Evolutionary conservation across 495 filamentous ascomycete genomes (phyloP).

Genomic region (Penicillium daleae): DNA sequence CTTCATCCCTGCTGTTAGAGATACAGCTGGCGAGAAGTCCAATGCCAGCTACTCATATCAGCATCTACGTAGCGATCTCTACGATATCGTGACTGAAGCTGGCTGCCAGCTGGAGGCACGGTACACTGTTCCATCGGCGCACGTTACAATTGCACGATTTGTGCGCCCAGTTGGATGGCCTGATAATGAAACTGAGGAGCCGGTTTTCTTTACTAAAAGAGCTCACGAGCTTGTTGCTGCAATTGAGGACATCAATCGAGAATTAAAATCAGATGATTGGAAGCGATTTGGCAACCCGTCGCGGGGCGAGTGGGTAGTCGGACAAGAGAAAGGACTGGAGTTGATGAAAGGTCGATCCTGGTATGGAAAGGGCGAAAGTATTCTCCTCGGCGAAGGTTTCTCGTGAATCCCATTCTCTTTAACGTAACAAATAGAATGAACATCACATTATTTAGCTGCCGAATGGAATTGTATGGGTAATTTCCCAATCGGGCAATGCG

Average conservation of each 20-base stretch:
- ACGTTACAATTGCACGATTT: slow-evolving; percentile 86
- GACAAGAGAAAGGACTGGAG: slow-evolving; percentile 75
- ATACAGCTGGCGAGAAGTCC: slow-evolving; percentile 37
- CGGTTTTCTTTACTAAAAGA: slow-evolving; percentile 40
- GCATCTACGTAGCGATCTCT: slow-evolving; percentile 82
- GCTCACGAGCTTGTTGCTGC: slow-evolving; percentile 61
- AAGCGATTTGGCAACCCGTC: slow-evolving; percentile 51
- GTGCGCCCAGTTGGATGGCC: slow-evolving; percentile 58
- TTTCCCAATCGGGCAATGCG: slow-evolving; percentile 21
- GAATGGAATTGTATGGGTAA: not conserved
- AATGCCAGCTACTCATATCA: slow-evolving; percentile 80
- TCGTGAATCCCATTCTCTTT: not conserved
- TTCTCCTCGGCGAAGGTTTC: slow-evolving; percentile 63
- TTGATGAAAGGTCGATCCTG: slow-evolving; percentile 71
- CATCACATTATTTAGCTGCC: not conserved
- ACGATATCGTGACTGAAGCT: slow-evolving; percentile 55
- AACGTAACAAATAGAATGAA: too few relatives aligned
- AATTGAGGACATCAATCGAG: slow-evolving; percentile 77
- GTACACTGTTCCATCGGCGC: slow-evolving; percentile 85
- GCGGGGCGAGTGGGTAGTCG: slow-evolving; percentile 69
- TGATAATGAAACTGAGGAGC: slow-evolving; percentile 24
- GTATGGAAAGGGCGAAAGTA: slow-evolving; percentile 78
- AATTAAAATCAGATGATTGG: slow-evolving; percentile 71
- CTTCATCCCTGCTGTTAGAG: slow-evolving; percentile 76
- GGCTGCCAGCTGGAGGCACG: slow-evolving; percentile 69